A percentile compares a stretch with the other conserved stretches of the same genome.
These are phyloP conservation scores for Paraphaeosphaeria minitans DNA, from an alignment of 2,329 filamentous ascomycete genomes.

Conservation along the genomic window DNA sequence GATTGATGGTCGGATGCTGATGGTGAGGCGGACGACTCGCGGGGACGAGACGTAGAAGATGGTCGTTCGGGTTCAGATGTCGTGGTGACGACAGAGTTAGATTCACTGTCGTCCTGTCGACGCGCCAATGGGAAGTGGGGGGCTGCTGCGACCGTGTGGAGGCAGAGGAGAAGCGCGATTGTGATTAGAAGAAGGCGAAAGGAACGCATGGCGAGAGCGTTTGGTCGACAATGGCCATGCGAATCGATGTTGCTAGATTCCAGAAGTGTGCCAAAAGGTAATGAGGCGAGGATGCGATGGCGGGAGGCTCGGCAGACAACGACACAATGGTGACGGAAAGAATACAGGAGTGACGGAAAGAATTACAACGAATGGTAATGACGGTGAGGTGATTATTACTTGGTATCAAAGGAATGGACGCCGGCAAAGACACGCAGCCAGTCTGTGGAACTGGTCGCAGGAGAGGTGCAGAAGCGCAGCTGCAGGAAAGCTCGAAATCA, in stretches of 20 bases:
- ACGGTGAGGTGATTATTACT: constrained; percentile 23
- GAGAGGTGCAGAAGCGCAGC: constrained; percentile 30
- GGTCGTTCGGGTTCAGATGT: constrained; percentile 18
- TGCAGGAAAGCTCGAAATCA: constrained; percentile 11
- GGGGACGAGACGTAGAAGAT: constrained; percentile 24
- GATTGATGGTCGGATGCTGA: constrained; percentile 21
- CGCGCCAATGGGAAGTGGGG: constrained; percentile 27
- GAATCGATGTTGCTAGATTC: constrained; percentile 23
- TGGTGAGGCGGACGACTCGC: constrained; percentile 17
- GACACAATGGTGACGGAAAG: no score
- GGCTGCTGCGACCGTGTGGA: constrained; percentile 30
- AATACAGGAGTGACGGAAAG: constrained; percentile 21
- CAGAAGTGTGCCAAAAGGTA: constrained; percentile 9
- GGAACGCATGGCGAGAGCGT: constrained; percentile 35
- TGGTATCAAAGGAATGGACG: constrained; percentile 31
- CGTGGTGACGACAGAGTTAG: constrained; percentile 19
- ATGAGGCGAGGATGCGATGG: constrained; percentile 10
- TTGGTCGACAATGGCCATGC: constrained; percentile 33
- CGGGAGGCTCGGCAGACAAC: constrained; percentile 7
- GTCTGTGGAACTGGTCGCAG: constrained; percentile 29
- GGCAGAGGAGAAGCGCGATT: constrained; percentile 34
- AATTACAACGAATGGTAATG: constrained; percentile 21
- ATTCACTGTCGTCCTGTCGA: constrained; percentile 36
- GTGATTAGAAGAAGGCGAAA: constrained; percentile 30
- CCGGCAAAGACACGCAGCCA: constrained; percentile 28